Evolutionary conservation across 306 rosid species (phyloP), one percentile per base, ranked within the genome.

Genomic region (Delonix regia): DNA sequence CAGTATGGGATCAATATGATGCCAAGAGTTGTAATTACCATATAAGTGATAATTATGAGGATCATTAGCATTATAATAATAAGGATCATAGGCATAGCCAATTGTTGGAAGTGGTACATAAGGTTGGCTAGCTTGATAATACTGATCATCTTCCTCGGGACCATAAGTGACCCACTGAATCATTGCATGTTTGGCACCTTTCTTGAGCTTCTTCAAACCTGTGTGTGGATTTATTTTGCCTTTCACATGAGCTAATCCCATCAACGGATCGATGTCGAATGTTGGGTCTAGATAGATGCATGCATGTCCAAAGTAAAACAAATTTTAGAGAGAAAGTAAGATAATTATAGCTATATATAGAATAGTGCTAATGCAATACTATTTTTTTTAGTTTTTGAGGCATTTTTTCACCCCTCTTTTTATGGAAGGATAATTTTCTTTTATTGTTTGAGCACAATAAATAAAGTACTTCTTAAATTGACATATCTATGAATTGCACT

Each of bases 141-240:
- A 0, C 1, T 27, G 24, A 39, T 52, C 6, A 25, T 80, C 71
- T 53, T 9, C 38, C 25, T 66, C 18, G 22, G 61, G 12, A 33
- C 79, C 73, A 71, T 53, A 34, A 42, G 49, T 77, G 44, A 77
- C 7, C 71, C 75, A 27, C 2, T 65, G 41, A 56, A 83, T 33
- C 2, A 69, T 49, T 6, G 83, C 71, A 66, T 83, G 86, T 10
- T 56, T 57, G 5, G 44, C 60, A 65, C 68, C 67, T 44, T 45
- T 83, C 59, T 14, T 65, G 11, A 78, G 71, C 10, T 73, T 28
- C 27, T 6, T 6, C 74, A 83, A 10, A 36, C 73, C 69, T 38
- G 4, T 8, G 1, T 73, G 67, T 5, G 80, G 72, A 5, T 57
- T 9, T 73, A 63, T 13, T 65, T 82, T 78, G 2, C 80, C 85